Evolutionary conservation across 2,329 filamentous ascomycete genomes (phyloP).

Genomic region (Fusarium sp.): DNA sequence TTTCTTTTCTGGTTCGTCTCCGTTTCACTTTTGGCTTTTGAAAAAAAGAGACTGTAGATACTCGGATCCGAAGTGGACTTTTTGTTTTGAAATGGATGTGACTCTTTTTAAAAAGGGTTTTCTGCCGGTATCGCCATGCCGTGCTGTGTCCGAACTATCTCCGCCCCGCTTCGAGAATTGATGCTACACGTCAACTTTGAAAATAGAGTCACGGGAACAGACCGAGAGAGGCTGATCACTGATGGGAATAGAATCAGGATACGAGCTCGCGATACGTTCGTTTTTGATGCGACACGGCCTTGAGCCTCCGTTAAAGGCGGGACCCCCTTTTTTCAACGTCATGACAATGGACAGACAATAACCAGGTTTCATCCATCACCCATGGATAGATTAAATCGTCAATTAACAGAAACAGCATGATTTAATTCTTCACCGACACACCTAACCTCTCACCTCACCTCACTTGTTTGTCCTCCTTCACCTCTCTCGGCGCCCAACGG

Average conservation of each 20-base stretch:
- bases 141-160: slow-evolving; percentile 40
- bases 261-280: background rate
- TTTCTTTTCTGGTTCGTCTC: slow-evolving; percentile 18
- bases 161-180: slow-evolving; percentile 19
- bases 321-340: slow-evolving; percentile 1
- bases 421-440: background rate
- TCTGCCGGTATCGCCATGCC: slow-evolving; percentile 23
- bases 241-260: slow-evolving; percentile 31
- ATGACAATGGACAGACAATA: background rate
- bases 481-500: background rate
- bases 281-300: slow-evolving; percentile 17
- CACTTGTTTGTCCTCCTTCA: background rate
- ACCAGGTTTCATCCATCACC: background rate
- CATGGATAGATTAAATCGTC: background rate
- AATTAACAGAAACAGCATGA: background rate
- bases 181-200: slow-evolving; percentile 11
- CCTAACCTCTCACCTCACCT: background rate
- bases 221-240: background rate
- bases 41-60: background rate
- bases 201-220: slow-evolving; percentile 1
- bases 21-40: background rate
- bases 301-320: slow-evolving; percentile 22
- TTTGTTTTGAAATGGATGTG: slow-evolving; percentile 17
- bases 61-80: slow-evolving; percentile 39
- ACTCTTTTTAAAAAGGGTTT: slow-evolving; percentile 15